Evolutionary conservation across 345 rosid species (phyloP).

Genomic region (Euphorbia pulcherrima): DNA sequence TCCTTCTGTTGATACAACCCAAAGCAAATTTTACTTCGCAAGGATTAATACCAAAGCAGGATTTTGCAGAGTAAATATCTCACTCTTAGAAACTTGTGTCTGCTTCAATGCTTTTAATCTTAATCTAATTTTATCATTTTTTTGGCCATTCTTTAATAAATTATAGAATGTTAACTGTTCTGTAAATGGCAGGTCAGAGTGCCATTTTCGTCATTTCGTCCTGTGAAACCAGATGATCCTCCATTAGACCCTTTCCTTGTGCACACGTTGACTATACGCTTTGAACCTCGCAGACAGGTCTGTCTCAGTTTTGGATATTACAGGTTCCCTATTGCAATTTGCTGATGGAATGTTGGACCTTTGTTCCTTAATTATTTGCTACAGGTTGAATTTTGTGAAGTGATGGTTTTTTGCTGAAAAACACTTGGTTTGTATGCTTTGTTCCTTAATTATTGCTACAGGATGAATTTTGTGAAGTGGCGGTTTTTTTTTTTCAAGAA

Average conservation of each 20-base stretch:
- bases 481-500: no score
- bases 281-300: constrained; percentile 97
- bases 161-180: not conserved
- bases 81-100: not conserved
- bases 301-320: constrained; percentile 12
- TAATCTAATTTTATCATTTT: not conserved
- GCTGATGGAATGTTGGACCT: not conserved
- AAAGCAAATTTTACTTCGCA: constrained; percentile 84
- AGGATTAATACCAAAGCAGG: constrained; percentile 87
- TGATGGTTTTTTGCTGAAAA: not conserved
- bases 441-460: no score
- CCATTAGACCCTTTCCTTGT: constrained; percentile 91
- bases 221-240: constrained; percentile 93
- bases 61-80: constrained; percentile 68
- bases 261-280: constrained; percentile 85
- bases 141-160: not conserved
- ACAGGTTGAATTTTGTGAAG: not conserved
- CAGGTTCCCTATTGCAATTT: not conserved
- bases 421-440: not conserved
- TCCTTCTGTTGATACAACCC: constrained; percentile 77
- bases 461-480: no score
- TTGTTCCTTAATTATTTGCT: not conserved
- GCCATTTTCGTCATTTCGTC: constrained; percentile 89
- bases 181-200: constrained; percentile 70
- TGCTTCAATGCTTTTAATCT: not conserved